Percentiles rank a stretch among this genome's conserved stretches.
Evolutionary conservation across 495 filamentous ascomycete genomes (phyloP).

Genomic region (Coniosporium apollinis): DNA sequence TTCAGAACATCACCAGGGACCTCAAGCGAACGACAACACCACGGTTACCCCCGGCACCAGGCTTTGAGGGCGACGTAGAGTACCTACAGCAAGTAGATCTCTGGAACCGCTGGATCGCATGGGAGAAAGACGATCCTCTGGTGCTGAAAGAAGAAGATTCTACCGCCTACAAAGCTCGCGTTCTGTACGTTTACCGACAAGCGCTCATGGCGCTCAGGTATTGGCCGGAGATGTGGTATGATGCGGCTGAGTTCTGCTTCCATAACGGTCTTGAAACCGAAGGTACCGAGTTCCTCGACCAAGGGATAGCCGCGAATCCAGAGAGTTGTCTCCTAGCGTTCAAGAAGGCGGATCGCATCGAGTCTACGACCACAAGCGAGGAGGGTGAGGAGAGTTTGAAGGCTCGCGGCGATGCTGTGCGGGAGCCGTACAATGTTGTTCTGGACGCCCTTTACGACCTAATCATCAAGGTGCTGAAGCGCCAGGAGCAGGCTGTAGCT

Average conservation of each 20-base stretch:
- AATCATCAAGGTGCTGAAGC: slow-evolving; percentile 51
- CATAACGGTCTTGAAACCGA: slow-evolving; percentile 50
- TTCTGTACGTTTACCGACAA: slow-evolving; percentile 85
- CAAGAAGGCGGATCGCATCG: slow-evolving; percentile 73
- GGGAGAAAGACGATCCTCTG: slow-evolving; percentile 86
- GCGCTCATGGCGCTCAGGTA: slow-evolving; percentile 86
- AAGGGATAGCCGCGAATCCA: slow-evolving; percentile 77
- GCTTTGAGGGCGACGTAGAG: slow-evolving; percentile 74
- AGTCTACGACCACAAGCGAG: slow-evolving; percentile 49
- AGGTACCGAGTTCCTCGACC: slow-evolving; percentile 59
- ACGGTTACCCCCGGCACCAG: slow-evolving; percentile 60
- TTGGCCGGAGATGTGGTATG: slow-evolving; percentile 89
- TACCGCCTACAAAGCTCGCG: slow-evolving; percentile 51
- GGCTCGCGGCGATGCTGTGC: slow-evolving; percentile 53
- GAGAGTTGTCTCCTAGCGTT: slow-evolving; percentile 83
- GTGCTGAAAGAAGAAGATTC: slow-evolving; percentile 66
- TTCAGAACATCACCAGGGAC: slow-evolving; percentile 70
- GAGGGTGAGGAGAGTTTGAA: slow-evolving; percentile 51
- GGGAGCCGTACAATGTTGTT: slow-evolving; percentile 67
- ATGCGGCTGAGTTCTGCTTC: slow-evolving; percentile 87
- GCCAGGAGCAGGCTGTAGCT: slow-evolving; percentile 52
- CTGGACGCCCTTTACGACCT: slow-evolving; percentile 73
- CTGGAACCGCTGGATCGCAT: slow-evolving; percentile 85
- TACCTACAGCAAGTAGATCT: slow-evolving; percentile 73
- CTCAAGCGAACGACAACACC: slow-evolving; percentile 64